Evolutionary conservation across 148 eudicot genomes (phyloP).

Genomic region (Vaccinium darrowii): DNA sequence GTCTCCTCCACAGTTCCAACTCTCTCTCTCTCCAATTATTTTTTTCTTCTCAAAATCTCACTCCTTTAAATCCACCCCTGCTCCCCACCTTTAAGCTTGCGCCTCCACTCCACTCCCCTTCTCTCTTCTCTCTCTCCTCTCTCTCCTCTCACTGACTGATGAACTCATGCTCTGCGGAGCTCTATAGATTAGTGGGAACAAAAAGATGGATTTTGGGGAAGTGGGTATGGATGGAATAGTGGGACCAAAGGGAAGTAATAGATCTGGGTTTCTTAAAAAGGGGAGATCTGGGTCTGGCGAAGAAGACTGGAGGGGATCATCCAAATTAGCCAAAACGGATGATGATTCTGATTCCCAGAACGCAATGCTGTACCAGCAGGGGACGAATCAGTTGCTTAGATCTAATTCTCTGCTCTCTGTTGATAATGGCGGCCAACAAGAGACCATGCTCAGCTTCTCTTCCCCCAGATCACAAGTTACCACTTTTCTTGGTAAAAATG

Average conservation of each 20-base stretch:
- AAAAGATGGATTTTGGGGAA: background rate
- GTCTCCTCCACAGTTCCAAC: background rate
- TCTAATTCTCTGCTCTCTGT: conserved; percentile 29
- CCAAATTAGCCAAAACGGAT: conserved; percentile 39
- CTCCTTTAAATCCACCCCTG: background rate
- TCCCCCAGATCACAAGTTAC: conserved; percentile 41
- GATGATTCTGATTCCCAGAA: conserved; percentile 24
- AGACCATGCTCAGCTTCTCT: conserved; percentile 65
- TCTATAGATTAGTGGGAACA: background rate
- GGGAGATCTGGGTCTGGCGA: conserved; percentile 54
- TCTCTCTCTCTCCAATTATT: conserved; percentile 12
- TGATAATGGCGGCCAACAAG: conserved; percentile 29
- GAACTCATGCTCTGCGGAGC: background rate
- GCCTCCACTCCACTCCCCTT: background rate
- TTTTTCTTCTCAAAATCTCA: conserved; percentile 6
- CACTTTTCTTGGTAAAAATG: conserved; percentile 27
- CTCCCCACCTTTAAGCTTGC: background rate
- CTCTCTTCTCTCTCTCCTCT: background rate
- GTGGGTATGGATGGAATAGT: background rate
- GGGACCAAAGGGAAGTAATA: conserved; percentile 21
- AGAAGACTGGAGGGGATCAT: conserved; percentile 26
- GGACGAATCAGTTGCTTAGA: conserved; percentile 28
- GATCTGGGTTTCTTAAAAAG: conserved; percentile 54
- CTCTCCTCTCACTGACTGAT: conserved; percentile 6
- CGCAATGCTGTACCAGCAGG: conserved; percentile 18